Conservation (phyloP, 345 rosid genomes). For the Lepidium africanum region DNA sequence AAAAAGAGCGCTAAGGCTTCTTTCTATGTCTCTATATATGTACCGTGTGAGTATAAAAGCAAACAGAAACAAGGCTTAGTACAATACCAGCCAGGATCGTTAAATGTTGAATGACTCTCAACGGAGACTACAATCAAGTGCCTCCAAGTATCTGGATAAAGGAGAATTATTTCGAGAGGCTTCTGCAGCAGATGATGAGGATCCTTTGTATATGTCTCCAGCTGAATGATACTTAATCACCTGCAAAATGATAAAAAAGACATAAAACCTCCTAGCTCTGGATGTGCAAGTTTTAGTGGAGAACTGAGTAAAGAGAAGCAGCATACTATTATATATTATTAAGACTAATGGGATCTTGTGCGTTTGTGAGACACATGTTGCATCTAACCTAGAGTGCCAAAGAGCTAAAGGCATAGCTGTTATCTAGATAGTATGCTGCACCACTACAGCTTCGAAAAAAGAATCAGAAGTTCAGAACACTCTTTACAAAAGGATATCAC, state of each 20-base stretch:
- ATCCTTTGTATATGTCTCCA: conserved; percentile 33
- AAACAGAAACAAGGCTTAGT: not conserved
- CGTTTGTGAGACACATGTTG: not conserved
- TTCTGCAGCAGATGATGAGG: conserved; percentile 40
- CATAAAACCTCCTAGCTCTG: not conserved
- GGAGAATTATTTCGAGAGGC: conserved; percentile 44
- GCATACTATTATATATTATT: not conserved
- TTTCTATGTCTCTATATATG: not conserved
- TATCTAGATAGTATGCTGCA: not conserved
- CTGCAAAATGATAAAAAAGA: conserved; percentile 3
- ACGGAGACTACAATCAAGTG: conserved; percentile 38
- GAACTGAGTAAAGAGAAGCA: not conserved
- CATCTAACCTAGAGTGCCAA: not conserved
- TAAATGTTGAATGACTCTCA: not conserved
- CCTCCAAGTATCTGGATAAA: conserved; percentile 35
- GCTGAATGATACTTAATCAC: conserved; percentile 23
- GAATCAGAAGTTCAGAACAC: not conserved
- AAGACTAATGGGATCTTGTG: not conserved
- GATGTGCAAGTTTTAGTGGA: not conserved
- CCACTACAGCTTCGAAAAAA: not conserved
- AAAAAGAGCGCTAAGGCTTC: not conserved
- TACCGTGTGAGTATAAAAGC: not conserved
- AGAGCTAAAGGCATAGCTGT: not conserved
- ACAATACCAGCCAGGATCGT: not conserved
- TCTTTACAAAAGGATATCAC: not conserved